Conservation (phyloP, 73 alveolate species). For the Symbiodinium natans region DNA sequence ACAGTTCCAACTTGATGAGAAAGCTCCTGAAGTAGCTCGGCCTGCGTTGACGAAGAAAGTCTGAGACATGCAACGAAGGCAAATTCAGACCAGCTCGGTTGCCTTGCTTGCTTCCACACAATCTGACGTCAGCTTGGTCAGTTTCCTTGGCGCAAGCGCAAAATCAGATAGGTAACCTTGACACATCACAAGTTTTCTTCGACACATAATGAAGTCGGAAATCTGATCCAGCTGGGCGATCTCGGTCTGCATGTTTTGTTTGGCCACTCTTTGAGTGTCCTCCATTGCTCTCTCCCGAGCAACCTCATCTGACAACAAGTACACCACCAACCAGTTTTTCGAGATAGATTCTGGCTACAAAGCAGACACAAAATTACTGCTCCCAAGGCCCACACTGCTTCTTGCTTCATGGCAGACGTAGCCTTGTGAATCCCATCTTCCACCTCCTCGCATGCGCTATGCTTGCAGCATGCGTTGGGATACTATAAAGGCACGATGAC, state of each 20-base stretch:
- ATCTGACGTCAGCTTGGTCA: not conserved
- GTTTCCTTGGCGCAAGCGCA: not conserved
- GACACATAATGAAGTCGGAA: not conserved
- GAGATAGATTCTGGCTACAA: not conserved
- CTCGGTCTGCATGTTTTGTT: not conserved
- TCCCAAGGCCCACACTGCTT: not conserved
- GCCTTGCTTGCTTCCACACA: not conserved
- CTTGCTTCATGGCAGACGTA: not conserved
- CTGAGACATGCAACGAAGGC: too few species aligned
- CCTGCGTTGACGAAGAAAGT: not conserved
- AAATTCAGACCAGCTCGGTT: too few species aligned
- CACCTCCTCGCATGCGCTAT: not conserved
- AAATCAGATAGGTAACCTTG: too few species aligned
- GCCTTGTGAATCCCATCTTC: not conserved
- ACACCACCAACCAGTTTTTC: too few species aligned
- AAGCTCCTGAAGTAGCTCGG: not conserved
- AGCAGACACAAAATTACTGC: too few species aligned
- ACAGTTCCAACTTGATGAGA: not conserved
- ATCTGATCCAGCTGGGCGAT: not conserved
- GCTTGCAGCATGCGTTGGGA: too few species aligned
- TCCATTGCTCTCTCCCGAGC: not conserved
- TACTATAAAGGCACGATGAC: not conserved
- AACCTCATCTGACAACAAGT: too few species aligned
- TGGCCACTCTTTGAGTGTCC: not conserved
- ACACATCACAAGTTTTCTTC: too few species aligned